Evolutionary conservation across 306 rosid genomes (phyloP).

Genomic region (Sophora flavescens): DNA sequence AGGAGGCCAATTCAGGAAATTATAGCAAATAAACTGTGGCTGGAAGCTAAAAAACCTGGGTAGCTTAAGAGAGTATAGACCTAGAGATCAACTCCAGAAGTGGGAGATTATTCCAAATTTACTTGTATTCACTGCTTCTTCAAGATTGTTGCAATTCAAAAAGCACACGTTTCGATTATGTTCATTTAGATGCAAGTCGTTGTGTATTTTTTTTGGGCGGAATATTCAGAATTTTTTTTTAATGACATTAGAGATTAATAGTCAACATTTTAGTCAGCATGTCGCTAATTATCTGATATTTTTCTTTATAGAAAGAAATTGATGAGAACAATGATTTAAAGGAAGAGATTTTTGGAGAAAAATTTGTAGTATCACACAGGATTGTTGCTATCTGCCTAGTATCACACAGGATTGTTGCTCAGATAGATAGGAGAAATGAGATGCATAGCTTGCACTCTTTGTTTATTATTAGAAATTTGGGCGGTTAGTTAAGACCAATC

Average conservation of each 20-base stretch:
- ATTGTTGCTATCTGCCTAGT: too few species aligned
- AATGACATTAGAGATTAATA: slow-evolving; percentile 14
- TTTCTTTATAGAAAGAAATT: neutral
- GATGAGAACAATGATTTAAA: neutral
- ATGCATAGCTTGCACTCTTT: too few species aligned
- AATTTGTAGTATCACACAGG: neutral
- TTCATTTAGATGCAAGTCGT: slow-evolving; percentile 16
- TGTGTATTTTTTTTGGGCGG: neutral
- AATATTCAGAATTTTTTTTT: neutral
- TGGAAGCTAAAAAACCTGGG: slow-evolving; percentile 59
- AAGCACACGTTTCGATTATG: slow-evolving; percentile 2
- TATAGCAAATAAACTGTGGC: slow-evolving; percentile 48
- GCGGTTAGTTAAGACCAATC: too few species aligned
- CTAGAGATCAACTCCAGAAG: slow-evolving; percentile 10
- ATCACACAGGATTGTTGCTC: too few species aligned
- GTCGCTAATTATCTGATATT: neutral
- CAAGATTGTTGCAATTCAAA: slow-evolving; percentile 32
- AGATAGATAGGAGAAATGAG: too few species aligned
- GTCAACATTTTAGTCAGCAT: neutral
- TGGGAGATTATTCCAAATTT: slow-evolving; percentile 27
- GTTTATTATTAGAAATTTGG: too few species aligned
- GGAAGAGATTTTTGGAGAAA: neutral
- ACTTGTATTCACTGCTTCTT: slow-evolving; percentile 9
- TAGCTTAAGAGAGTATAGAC: slow-evolving; percentile 37
- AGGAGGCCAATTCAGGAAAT: slow-evolving; percentile 58